Evolutionary conservation across 768 basidiomycete genomes (phyloP).

Genomic region (Auricularia cornea): DNA sequence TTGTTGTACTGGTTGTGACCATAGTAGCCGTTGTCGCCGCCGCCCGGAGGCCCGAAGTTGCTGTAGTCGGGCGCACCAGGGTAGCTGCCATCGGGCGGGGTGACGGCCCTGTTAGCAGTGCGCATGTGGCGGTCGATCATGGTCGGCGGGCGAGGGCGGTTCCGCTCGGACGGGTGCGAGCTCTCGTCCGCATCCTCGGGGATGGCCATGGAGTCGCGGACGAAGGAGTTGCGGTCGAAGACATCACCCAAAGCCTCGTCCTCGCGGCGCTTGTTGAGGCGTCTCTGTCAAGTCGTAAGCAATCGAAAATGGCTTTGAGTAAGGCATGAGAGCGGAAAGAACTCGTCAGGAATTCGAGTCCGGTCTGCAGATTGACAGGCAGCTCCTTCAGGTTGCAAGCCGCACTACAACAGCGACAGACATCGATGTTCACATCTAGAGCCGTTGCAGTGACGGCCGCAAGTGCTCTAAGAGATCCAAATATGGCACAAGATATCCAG

Average conservation of each 20-base stretch:
- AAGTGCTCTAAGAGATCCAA: too few species aligned
- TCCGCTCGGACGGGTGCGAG: conserved; percentile 22
- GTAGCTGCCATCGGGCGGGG: background rate
- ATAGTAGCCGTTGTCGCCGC: background rate
- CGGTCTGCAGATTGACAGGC: too few species aligned
- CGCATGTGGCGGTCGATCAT: conserved; percentile 46
- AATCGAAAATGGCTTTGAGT: background rate
- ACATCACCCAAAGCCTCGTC: conserved; percentile 14
- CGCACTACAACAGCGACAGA: too few species aligned
- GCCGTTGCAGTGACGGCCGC: too few species aligned
- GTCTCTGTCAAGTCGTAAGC: conserved; percentile 8
- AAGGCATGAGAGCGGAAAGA: too few species aligned
- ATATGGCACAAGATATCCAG: too few species aligned
- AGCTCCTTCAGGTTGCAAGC: too few species aligned
- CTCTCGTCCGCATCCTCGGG: conserved; percentile 41
- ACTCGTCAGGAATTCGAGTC: too few species aligned
- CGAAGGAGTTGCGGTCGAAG: conserved; percentile 53
- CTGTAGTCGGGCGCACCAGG: conserved; percentile 10
- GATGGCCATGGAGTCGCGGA: conserved; percentile 53
- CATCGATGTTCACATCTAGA: too few species aligned
- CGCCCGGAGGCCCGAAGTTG: conserved; percentile 3
- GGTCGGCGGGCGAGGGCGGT: conserved; percentile 50
- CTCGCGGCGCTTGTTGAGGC: conserved; percentile 7
- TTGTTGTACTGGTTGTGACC: conserved; percentile 16
- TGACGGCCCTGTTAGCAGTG: background rate